Conservation (phyloP, 495 filamentous ascomycete species). For the Talaromyces wortmannii region DNA sequence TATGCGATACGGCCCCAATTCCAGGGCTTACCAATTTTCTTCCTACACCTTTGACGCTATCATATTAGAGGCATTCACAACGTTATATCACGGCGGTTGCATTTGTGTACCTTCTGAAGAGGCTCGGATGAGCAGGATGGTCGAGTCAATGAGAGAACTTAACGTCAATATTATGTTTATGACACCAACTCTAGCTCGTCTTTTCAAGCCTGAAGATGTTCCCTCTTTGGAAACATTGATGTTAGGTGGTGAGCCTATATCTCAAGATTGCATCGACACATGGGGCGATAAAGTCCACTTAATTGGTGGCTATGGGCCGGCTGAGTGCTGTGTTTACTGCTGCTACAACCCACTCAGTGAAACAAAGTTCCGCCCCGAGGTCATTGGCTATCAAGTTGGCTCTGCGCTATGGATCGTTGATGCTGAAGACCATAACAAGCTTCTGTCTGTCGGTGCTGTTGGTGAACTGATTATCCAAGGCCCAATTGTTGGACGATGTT, state of each 20-base stretch:
- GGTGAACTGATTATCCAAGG: slow-evolving; percentile 25
- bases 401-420: slow-evolving; percentile 23
- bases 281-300: slow-evolving; percentile 13
- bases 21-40: slow-evolving; percentile 52
- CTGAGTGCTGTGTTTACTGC: slow-evolving; percentile 18
- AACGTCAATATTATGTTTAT: slow-evolving; percentile 17
- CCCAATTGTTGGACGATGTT: slow-evolving; percentile 15
- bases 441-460: slow-evolving; percentile 23
- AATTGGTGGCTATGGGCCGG: slow-evolving; percentile 26
- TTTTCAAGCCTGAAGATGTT: slow-evolving; percentile 12
- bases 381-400: slow-evolving; percentile 17
- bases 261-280: slow-evolving; percentile 2
- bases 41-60: slow-evolving; percentile 53
- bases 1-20: background rate
- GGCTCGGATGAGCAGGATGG: slow-evolving; percentile 18
- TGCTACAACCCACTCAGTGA: slow-evolving; percentile 6
- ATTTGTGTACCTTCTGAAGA: slow-evolving; percentile 29
- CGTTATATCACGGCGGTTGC: slow-evolving; percentile 30
- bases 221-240: slow-evolving; percentile 13
- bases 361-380: slow-evolving; percentile 7
- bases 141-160: slow-evolving; percentile 10
- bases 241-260: slow-evolving; percentile 13
- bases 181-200: slow-evolving; percentile 13
- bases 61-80: slow-evolving; percentile 47
- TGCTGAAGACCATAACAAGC: slow-evolving; percentile 14